phyloP scores from a whole-genome alignment of 1,284 basidiomycete species.

The Bjerkandera adusta region DNA sequence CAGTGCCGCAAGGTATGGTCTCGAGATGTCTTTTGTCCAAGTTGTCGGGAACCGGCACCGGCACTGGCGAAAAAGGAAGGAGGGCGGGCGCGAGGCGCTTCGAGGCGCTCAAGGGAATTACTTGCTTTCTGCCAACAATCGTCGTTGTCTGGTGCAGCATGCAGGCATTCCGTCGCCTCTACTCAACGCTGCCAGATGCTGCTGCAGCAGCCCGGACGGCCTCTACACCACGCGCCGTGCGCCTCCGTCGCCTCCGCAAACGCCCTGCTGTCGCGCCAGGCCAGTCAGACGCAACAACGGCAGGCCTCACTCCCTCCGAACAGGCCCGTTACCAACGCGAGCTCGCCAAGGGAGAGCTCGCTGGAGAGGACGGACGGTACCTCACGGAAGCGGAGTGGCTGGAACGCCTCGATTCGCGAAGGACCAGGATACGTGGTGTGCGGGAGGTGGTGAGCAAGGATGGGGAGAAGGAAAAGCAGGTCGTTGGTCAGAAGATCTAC shows the following conservation, averaged over 20 bases:
- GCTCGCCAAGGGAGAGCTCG: constrained; percentile 50
- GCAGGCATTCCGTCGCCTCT: constrained; percentile 42
- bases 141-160: constrained; percentile 19
- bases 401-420: constrained; percentile 48
- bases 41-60: too few species aligned
- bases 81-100: too few species aligned
- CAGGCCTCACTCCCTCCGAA: constrained; percentile 62
- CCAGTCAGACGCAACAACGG: constrained; percentile 47
- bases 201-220: constrained; percentile 59
- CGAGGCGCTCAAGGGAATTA: constrained; percentile 2
- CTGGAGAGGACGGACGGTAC: constrained; percentile 36
- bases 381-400: constrained; percentile 57
- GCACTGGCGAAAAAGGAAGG: too few species aligned
- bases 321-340: constrained; percentile 56
- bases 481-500: constrained; percentile 82
- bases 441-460: constrained; percentile 36
- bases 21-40: too few species aligned
- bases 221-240: constrained; percentile 70
- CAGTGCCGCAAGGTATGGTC: too few species aligned
- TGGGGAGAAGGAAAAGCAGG: constrained; percentile 41
- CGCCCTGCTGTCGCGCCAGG: constrained; percentile 34
- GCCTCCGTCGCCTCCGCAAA: constrained; percentile 61
- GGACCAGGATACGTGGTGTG: constrained; percentile 67
- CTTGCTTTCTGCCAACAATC: too few species aligned
- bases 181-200: constrained; percentile 45